A percentile compares a stretch with the other conserved stretches of the same genome.
Conservation (phyloP, 768 basidiomycete genomes). For the Trametes gibbosa region DNA sequence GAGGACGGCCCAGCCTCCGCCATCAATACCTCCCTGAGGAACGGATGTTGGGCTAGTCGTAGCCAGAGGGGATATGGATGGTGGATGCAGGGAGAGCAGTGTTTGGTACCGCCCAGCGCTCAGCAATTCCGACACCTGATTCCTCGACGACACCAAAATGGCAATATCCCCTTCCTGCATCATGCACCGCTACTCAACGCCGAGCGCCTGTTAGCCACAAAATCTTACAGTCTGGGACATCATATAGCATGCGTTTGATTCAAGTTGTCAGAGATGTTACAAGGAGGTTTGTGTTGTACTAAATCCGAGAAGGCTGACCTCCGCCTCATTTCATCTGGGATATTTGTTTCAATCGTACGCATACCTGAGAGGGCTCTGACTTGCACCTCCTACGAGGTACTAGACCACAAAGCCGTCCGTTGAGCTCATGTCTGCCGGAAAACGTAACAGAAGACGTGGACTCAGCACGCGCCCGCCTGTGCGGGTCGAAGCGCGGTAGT, state of each 20-base stretch:
- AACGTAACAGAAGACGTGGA: constrained; percentile 28
- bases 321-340: neutral
- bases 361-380: neutral
- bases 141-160: neutral
- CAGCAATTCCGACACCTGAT: neutral
- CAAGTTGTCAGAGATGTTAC: no score
- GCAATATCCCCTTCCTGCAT: neutral
- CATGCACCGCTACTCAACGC: neutral
- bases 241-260: no score
- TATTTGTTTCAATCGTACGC: no score
- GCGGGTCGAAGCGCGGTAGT: constrained; percentile 29
- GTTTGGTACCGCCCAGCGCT: neutral
- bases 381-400: neutral
- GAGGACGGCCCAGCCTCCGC: constrained; percentile 29
- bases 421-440: neutral
- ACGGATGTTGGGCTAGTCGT: neutral
- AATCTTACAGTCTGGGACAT: no score
- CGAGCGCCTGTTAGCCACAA: neutral
- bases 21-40: constrained; percentile 27
- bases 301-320: no score
- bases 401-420: neutral
- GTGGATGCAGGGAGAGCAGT: neutral
- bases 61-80: neutral
- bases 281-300: no score
- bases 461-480: constrained; percentile 27